Evolutionary conservation across 208 protist species (phyloP).

Genomic region (Angomonas desouzai): DNA sequence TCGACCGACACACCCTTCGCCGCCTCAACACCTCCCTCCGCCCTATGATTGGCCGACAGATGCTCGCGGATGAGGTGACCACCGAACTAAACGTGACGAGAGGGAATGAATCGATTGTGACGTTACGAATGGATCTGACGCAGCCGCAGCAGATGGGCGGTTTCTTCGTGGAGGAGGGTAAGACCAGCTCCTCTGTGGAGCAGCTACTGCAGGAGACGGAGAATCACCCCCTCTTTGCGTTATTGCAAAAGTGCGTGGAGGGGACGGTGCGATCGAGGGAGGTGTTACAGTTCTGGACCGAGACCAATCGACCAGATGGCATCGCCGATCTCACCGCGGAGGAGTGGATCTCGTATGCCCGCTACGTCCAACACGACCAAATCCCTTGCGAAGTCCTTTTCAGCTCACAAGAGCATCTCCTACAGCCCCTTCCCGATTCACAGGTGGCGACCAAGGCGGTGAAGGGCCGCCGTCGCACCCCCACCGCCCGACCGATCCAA

Average conservation of each 20-base stretch:
- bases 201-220: constrained; percentile 1
- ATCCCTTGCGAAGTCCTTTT: constrained; percentile 80
- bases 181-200: not conserved
- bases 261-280: constrained; percentile 51
- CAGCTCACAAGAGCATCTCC: constrained; percentile 46
- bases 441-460: not conserved
- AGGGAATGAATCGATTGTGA: constrained; percentile 32
- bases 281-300: constrained; percentile 72
- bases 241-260: constrained; percentile 38
- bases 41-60: constrained; percentile 52
- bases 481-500: not conserved
- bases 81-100: constrained; percentile 67
- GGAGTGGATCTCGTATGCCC: constrained; percentile 75
- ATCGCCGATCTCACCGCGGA: constrained; percentile 37
- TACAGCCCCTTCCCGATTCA: constrained; percentile 9
- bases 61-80: constrained; percentile 54
- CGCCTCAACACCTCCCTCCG: constrained; percentile 48
- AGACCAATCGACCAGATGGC: constrained; percentile 68
- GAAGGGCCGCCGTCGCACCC: not conserved
- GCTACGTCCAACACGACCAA: constrained; percentile 24
- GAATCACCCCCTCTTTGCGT: not conserved
- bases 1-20: constrained; percentile 36
- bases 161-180: constrained; percentile 24
- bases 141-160: constrained; percentile 42
- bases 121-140: constrained; percentile 60